These are phyloP conservation scores for Quercus tomentella DNA, from an alignment of 331 rosid genomes.

Conservation along the genomic window DNA sequence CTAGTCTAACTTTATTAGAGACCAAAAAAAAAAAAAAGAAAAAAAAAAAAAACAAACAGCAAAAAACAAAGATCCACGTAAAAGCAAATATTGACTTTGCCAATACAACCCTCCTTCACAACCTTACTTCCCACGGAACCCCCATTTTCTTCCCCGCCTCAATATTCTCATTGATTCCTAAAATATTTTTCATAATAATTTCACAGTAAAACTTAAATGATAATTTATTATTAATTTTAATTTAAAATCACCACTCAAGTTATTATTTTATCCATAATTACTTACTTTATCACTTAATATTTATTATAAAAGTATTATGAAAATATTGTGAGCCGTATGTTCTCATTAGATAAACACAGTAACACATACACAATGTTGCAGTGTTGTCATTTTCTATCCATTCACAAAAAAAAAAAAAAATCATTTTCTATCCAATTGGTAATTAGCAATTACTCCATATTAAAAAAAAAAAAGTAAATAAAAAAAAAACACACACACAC, in stretches of 20 bases:
- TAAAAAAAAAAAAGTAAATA: background rate
- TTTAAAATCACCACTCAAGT: accelerated
- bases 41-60: too few species aligned
- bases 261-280: too few species aligned
- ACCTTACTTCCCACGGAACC: background rate
- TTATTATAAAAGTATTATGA: accelerated
- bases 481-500: background rate
- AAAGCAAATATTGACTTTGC: background rate
- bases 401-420: too few species aligned
- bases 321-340: accelerated
- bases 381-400: too few species aligned
- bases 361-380: too few species aligned
- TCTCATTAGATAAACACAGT: accelerated
- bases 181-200: too few species aligned
- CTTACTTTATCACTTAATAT: accelerated
- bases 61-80: too few species aligned
- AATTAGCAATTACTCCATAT: too few species aligned
- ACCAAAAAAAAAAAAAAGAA: too few species aligned
- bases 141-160: background rate
- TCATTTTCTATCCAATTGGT: too few species aligned
- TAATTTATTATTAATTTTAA: accelerated
- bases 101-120: background rate
- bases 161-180: accelerated
- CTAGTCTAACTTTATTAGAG: too few species aligned
- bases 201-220: accelerated